Evolutionary conservation across 495 filamentous ascomycete genomes (phyloP).

Genomic region (Penicillium argentinense): DNA sequence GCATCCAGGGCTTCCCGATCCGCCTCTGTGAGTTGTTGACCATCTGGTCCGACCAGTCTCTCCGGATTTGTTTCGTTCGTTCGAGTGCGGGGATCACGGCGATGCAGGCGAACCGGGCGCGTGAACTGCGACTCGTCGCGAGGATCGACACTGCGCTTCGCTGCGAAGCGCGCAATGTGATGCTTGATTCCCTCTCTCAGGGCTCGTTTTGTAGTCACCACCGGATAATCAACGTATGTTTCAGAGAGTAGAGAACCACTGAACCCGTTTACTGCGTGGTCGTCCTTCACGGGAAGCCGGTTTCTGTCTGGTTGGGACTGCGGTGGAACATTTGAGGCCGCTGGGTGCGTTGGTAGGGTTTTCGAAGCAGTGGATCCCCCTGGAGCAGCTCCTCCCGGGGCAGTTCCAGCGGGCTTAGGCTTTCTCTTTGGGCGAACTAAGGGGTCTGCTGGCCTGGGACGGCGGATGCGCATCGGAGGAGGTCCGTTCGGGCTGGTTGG

Average conservation of each 20-base stretch:
- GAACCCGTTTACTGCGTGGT: slow-evolving; percentile 58
- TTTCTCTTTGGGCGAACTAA: slow-evolving; percentile 64
- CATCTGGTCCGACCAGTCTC: slow-evolving; percentile 44
- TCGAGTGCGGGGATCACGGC: slow-evolving; percentile 80
- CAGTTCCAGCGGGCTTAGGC: slow-evolving; percentile 31
- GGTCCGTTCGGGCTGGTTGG: slow-evolving; percentile 35
- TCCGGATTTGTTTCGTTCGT: slow-evolving; percentile 42
- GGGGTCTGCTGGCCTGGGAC: slow-evolving; percentile 61
- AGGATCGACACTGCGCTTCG: slow-evolving; percentile 66
- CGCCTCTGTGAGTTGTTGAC: slow-evolving; percentile 52
- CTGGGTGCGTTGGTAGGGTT: slow-evolving; percentile 28
- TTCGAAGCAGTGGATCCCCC: slow-evolving; percentile 15
- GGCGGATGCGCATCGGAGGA: slow-evolving; percentile 41
- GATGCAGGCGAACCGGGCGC: slow-evolving; percentile 81
- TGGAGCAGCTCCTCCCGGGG: slow-evolving; percentile 12
- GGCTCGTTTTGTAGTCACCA: slow-evolving; percentile 77
- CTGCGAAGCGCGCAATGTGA: slow-evolving; percentile 77
- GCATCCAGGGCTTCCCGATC: slow-evolving; percentile 72
- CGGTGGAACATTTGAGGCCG: slow-evolving; percentile 7
- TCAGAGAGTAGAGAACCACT: slow-evolving; percentile 53
- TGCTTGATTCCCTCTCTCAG: slow-evolving; percentile 78
- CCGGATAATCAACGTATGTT: slow-evolving; percentile 61
- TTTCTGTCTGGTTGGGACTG: slow-evolving; percentile 14
- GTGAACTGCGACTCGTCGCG: slow-evolving; percentile 78
- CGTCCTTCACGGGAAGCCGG: slow-evolving; percentile 25